Evolutionary conservation across 1,284 basidiomycete genomes (phyloP).

Genomic region (Naganishia sp.): DNA sequence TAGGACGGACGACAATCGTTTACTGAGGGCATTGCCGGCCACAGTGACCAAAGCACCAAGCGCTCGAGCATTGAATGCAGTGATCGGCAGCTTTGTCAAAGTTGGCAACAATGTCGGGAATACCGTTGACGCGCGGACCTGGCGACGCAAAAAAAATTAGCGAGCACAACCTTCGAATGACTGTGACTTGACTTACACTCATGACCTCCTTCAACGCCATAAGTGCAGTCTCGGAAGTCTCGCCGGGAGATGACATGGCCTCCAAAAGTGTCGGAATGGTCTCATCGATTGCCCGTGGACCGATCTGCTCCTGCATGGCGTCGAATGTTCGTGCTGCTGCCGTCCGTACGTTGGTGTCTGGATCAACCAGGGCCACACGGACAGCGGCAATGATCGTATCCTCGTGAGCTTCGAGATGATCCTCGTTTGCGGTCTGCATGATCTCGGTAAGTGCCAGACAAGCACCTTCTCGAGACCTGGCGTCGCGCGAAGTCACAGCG

Average conservation of each 20-base stretch:
- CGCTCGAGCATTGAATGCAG: slow-evolving; percentile 93
- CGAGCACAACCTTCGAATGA: background rate
- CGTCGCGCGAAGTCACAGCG: slow-evolving; percentile 69
- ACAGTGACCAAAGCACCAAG: slow-evolving; percentile 88
- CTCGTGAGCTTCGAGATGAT: slow-evolving; percentile 86
- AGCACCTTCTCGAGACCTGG: slow-evolving; percentile 80
- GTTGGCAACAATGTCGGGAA: slow-evolving; percentile 98
- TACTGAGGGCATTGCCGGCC: slow-evolving; percentile 85
- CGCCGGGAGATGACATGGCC: slow-evolving; percentile 86
- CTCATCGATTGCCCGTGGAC: slow-evolving; percentile 89
- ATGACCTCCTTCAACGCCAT: slow-evolving; percentile 89
- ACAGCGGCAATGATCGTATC: slow-evolving; percentile 85
- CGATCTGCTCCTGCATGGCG: slow-evolving; percentile 79
- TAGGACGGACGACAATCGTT: slow-evolving; percentile 73
- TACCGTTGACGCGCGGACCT: slow-evolving; percentile 88
- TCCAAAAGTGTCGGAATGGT: slow-evolving; percentile 94
- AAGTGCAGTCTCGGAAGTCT: slow-evolving; percentile 90
- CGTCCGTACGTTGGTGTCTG: slow-evolving; percentile 78
- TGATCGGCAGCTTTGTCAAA: slow-evolving; percentile 84
- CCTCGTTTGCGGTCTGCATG: slow-evolving; percentile 82
- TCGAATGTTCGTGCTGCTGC: slow-evolving; percentile 96
- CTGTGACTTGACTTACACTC: slow-evolving; percentile 63
- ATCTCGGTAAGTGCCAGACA: slow-evolving; percentile 86
- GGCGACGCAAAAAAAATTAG: slow-evolving; percentile 10
- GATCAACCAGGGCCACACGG: slow-evolving; percentile 82